phyloP scores from a whole-genome alignment of 2,329 filamentous ascomycete genomes.

The Colletotrichum theobromicola region DNA sequence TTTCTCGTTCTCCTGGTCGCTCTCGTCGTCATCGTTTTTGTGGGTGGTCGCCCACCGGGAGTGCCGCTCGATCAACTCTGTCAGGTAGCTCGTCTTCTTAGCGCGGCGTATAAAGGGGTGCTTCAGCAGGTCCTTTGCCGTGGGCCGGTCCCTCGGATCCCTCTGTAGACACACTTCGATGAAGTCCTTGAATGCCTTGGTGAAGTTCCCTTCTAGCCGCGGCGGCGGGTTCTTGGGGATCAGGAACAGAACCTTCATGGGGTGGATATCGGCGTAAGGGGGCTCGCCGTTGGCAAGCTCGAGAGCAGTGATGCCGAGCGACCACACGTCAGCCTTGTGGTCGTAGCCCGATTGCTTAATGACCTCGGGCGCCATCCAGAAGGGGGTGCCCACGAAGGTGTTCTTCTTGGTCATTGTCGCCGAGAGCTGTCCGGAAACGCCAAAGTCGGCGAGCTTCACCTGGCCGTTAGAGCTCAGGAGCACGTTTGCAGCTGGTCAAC shows the following conservation, averaged over 20 bases:
- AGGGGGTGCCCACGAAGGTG: slow-evolving; percentile 96
- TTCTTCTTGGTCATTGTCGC: slow-evolving; percentile 99
- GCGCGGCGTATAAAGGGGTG: slow-evolving; percentile 90
- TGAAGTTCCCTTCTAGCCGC: slow-evolving; percentile 79
- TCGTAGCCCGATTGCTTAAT: slow-evolving; percentile 99
- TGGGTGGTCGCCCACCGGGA: slow-evolving; percentile 86
- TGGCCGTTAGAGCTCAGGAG: slow-evolving; percentile 88
- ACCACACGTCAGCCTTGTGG: slow-evolving; percentile 98
- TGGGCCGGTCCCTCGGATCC: slow-evolving; percentile 87
- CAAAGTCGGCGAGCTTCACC: slow-evolving; percentile 97
- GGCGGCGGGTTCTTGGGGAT: slow-evolving; percentile 95
- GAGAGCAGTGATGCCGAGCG: slow-evolving; percentile 90
- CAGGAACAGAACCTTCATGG: slow-evolving; percentile 97
- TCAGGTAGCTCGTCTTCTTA: slow-evolving; percentile 95
- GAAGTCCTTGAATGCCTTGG: slow-evolving; percentile 84
- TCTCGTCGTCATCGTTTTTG: slow-evolving; percentile 73
- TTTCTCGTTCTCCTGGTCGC: slow-evolving; percentile 62
- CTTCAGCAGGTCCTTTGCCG: slow-evolving; percentile 84
- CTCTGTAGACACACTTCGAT: slow-evolving; percentile 84
- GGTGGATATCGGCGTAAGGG: slow-evolving; percentile 94
- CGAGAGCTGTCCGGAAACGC: slow-evolving; percentile 93
- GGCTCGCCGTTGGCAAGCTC: slow-evolving; percentile 92
- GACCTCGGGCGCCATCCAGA: slow-evolving; percentile 99
- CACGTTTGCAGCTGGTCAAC: slow-evolving; percentile 80
- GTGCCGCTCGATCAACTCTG: slow-evolving; percentile 91